Evolutionary conservation across 116 monocot species (phyloP).

Genomic region (Phalaenopsis hybrid): DNA sequence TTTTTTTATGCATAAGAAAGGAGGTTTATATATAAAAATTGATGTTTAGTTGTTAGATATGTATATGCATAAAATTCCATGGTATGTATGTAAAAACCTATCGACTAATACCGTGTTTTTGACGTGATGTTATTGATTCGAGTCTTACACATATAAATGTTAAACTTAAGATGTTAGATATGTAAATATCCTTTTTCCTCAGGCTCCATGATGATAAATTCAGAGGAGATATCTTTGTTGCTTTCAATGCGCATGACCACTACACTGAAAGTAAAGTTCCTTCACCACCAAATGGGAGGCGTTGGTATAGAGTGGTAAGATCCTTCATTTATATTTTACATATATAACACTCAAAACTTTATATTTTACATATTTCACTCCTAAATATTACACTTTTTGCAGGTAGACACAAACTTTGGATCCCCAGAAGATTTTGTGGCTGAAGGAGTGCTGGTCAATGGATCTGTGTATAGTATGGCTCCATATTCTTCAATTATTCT

Average conservation of each 20-base stretch:
- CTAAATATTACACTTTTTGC: slow-evolving; percentile 5
- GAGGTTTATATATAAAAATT: not conserved
- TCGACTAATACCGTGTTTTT: too few relatives aligned
- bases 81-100: too few relatives aligned
- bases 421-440: slow-evolving; percentile 59
- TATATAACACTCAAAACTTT: too few relatives aligned
- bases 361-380: too few relatives aligned
- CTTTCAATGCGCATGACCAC: slow-evolving; percentile 89
- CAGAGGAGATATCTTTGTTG: slow-evolving; percentile 78
- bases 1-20: not conserved
- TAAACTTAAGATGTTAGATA: too few relatives aligned
- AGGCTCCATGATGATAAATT: slow-evolving; percentile 72
- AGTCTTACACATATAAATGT: too few relatives aligned
- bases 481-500: too few relatives aligned
- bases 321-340: not conserved
- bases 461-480: too few relatives aligned
- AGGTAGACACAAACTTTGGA: slow-evolving; percentile 81
- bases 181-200: not conserved
- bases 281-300: slow-evolving; percentile 47
- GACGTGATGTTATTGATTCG: too few relatives aligned
- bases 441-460: slow-evolving; percentile 38
- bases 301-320: slow-evolving; percentile 92
- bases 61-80: not conserved
- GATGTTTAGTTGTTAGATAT: not conserved
- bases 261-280: slow-evolving; percentile 55